Conservation (phyloP, 495 filamentous ascomycete genomes). For the Aspergillus affinis region DNA sequence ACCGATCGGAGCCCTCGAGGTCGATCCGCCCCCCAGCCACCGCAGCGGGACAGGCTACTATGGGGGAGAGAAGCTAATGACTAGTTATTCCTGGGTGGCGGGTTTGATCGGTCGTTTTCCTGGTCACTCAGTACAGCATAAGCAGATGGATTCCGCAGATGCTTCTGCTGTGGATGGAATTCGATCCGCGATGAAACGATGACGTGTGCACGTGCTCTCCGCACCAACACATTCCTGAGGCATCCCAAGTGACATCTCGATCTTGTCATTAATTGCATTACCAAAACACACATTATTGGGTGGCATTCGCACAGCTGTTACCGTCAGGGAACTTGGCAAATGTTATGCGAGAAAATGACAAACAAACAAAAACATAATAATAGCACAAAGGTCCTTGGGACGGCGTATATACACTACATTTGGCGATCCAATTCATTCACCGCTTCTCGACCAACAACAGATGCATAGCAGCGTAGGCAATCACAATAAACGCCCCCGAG, state of each 20-base stretch:
- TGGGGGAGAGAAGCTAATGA: neutral
- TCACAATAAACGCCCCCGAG: constrained; percentile 76
- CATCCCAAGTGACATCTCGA: too few relatives aligned
- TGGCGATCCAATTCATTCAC: constrained; percentile 34
- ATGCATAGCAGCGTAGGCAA: constrained; percentile 94
- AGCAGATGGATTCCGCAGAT: too few relatives aligned
- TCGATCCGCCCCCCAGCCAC: neutral
- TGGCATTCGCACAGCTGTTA: neutral
- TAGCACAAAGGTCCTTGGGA: neutral
- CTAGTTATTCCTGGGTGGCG: too few relatives aligned
- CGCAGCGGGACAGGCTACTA: neutral
- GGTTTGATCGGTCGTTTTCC: neutral
- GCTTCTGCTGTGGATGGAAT: too few relatives aligned
- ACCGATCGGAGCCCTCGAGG: neutral
- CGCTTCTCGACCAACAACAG: constrained; percentile 88
- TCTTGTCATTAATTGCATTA: too few relatives aligned
- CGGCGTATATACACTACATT: neutral
- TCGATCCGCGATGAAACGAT: too few relatives aligned
- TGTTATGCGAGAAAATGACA: neutral
- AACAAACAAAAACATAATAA: neutral
- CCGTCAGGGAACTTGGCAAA: neutral
- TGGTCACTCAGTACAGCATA: too few relatives aligned
- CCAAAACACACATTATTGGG: neutral
- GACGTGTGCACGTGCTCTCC: too few relatives aligned
- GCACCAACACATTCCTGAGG: too few relatives aligned